Evolutionary conservation across 2,329 filamentous ascomycete species (phyloP).

Genomic region (Thermomyces lanuginosus): DNA sequence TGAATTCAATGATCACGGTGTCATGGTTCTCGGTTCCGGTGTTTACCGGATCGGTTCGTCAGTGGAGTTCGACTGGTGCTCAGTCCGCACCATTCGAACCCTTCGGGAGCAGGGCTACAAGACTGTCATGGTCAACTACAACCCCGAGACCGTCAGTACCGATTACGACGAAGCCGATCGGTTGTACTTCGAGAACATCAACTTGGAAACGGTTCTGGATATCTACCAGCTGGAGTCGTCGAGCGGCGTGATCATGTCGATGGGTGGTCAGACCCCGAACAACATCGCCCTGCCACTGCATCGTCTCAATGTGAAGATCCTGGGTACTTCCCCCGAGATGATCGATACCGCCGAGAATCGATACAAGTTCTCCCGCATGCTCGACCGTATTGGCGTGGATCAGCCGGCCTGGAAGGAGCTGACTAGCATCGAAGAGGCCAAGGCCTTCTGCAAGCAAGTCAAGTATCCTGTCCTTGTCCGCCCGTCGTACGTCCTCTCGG

Average conservation of each 20-base stretch:
- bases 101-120: slow-evolving; percentile 71
- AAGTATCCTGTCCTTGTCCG: slow-evolving; percentile 87
- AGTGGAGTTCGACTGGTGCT: slow-evolving; percentile 98
- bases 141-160: slow-evolving; percentile 76
- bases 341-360: slow-evolving; percentile 95
- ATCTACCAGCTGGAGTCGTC: slow-evolving; percentile 81
- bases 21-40: slow-evolving; percentile 92
- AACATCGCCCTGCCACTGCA: slow-evolving; percentile 87
- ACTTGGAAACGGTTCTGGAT: slow-evolving; percentile 74
- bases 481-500: slow-evolving; percentile 90
- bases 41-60: slow-evolving; percentile 96
- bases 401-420: slow-evolving; percentile 97
- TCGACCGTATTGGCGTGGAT: slow-evolving; percentile 85
- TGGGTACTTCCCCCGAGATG: slow-evolving; percentile 96
- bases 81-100: slow-evolving; percentile 82
- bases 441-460: slow-evolving; percentile 71
- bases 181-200: slow-evolving; percentile 94
- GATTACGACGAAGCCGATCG: slow-evolving; percentile 92
- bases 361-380: slow-evolving; percentile 97
- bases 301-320: slow-evolving; percentile 75
- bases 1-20: slow-evolving; percentile 68
- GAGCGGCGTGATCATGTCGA: slow-evolving; percentile 74
- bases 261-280: slow-evolving; percentile 96
- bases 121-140: slow-evolving; percentile 92
- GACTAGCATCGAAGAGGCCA: slow-evolving; percentile 83